Conservation (phyloP, 768 basidiomycete genomes). For the Daedaleopsis nitida region DNA sequence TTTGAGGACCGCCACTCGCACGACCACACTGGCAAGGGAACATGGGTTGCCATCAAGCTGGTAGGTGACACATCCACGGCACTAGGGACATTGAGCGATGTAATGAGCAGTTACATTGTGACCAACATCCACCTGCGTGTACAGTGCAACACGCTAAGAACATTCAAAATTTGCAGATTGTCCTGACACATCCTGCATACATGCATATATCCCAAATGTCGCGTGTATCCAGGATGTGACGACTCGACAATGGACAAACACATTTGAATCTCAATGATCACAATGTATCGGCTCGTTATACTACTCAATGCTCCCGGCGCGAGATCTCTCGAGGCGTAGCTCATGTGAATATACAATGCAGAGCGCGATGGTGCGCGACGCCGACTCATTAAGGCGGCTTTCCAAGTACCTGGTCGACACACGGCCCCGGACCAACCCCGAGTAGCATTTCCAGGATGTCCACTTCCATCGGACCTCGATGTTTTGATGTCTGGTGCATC, state of each 20-base stretch:
- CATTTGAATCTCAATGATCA: too few relatives aligned
- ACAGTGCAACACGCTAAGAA: too few relatives aligned
- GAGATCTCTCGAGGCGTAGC: background rate
- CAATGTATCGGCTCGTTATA: too few relatives aligned
- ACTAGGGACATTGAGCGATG: too few relatives aligned
- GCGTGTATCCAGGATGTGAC: too few relatives aligned
- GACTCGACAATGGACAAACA: too few relatives aligned
- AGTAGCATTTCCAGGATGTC: slow-evolving; percentile 72
- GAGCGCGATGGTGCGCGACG: slow-evolving; percentile 72
- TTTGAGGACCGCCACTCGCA: slow-evolving; percentile 59
- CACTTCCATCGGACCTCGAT: slow-evolving; percentile 58
- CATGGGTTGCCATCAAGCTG: slow-evolving; percentile 87
- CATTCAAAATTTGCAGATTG: too few relatives aligned
- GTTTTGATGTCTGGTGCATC: slow-evolving; percentile 39
- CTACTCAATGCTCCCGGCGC: too few relatives aligned
- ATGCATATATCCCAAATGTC: too few relatives aligned
- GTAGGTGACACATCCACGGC: slow-evolving; percentile 43
- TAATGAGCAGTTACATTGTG: too few relatives aligned
- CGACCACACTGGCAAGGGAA: slow-evolving; percentile 47
- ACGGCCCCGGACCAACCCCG: slow-evolving; percentile 35
- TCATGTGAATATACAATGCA: slow-evolving; percentile 24
- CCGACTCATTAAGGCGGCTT: slow-evolving; percentile 58
- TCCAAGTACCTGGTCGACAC: slow-evolving; percentile 58
- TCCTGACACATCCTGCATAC: too few relatives aligned
- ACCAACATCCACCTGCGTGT: too few relatives aligned